A percentile compares a stretch with the other conserved stretches of the same genome.
These are phyloP conservation scores for Proliferodiscus dingleyae DNA, from an alignment of 2,329 filamentous ascomycete species.

Conservation along the genomic window DNA sequence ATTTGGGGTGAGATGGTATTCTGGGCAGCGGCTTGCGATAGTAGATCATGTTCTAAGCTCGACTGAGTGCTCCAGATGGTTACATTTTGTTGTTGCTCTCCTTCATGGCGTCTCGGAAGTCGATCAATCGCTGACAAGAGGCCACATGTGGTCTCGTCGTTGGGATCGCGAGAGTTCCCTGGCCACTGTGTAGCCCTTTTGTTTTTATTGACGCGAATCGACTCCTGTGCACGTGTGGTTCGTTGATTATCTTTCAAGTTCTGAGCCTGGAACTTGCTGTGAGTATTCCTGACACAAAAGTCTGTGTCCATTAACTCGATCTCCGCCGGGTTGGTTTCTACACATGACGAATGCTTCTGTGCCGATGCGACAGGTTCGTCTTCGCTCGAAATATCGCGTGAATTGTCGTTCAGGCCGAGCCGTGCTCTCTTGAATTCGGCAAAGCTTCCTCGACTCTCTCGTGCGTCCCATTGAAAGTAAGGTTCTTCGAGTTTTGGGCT, in stretches of 20 bases:
- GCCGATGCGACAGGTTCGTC: conserved; percentile 1
- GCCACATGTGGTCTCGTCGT: conserved; percentile 5
- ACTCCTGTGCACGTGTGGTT: neutral
- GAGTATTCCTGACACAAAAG: conserved; percentile 1
- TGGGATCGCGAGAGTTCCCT: conserved; percentile 1
- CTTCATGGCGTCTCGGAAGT: neutral
- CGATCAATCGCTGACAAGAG: conserved; percentile 12
- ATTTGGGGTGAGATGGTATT: conserved; percentile 26
- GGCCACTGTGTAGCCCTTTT: conserved; percentile 14
- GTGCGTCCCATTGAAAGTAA: conserved; percentile 18
- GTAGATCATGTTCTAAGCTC: conserved; percentile 9
- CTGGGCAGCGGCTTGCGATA: conserved; percentile 5
- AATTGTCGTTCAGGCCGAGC: conserved; percentile 13
- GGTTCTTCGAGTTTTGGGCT: conserved; percentile 20
- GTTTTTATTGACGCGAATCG: neutral
- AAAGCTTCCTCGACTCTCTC: conserved; percentile 19
- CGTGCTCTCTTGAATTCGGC: conserved; percentile 16
- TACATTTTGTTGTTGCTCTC: conserved; percentile 5
- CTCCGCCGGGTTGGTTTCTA: conserved; percentile 2
- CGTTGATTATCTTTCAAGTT: conserved; percentile 9
- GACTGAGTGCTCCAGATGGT: conserved; percentile 11
- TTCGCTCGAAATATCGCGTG: conserved; percentile 9
- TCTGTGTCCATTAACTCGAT: neutral
- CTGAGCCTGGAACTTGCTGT: conserved; percentile 9
- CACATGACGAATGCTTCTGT: conserved; percentile 9